These are phyloP conservation scores for Sporothrix curviconia DNA, from an alignment of 2,329 filamentous ascomycete genomes.

Conservation along the genomic window DNA sequence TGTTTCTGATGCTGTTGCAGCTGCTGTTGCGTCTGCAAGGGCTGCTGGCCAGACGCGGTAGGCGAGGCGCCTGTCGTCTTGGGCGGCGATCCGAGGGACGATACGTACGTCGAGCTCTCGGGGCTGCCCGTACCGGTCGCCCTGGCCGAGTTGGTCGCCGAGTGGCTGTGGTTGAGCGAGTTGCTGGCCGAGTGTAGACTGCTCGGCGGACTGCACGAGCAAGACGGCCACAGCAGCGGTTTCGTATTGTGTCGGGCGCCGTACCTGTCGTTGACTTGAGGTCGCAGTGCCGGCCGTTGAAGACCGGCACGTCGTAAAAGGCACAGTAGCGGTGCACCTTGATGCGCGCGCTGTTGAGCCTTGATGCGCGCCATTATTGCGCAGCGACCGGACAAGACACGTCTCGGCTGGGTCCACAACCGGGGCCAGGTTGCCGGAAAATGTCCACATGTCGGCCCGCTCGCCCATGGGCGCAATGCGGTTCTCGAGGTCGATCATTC, in stretches of 20 bases:
- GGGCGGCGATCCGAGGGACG: background rate
- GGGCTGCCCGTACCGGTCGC: background rate
- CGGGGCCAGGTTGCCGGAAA: slow-evolving; percentile 29
- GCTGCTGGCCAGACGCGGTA: background rate
- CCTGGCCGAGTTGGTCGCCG: background rate
- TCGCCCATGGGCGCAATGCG: slow-evolving; percentile 32
- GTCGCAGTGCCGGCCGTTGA: slow-evolving; percentile 44
- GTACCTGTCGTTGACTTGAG: slow-evolving; percentile 30
- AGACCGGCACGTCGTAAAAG: slow-evolving; percentile 44
- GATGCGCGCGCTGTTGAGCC: slow-evolving; percentile 44
- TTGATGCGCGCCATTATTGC: slow-evolving; percentile 44
- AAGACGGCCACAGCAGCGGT: slow-evolving; percentile 29
- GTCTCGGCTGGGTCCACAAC: slow-evolving; percentile 34
- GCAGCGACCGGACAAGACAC: slow-evolving; percentile 37
- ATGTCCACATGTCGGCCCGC: slow-evolving; percentile 31
- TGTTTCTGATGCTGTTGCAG: background rate
- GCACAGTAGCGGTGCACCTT: slow-evolving; percentile 47
- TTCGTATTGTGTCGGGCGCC: slow-evolving; percentile 20
- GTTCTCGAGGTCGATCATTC: slow-evolving; percentile 36
- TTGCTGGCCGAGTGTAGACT: slow-evolving; percentile 12
- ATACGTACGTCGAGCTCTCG: background rate
- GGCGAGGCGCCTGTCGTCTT: background rate
- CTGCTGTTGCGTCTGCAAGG: background rate
- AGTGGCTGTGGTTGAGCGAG: background rate
- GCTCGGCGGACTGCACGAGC: slow-evolving; percentile 26